phyloP scores from a whole-genome alignment of 768 basidiomycete species.

The Gloeopeniophorella convolvens region DNA sequence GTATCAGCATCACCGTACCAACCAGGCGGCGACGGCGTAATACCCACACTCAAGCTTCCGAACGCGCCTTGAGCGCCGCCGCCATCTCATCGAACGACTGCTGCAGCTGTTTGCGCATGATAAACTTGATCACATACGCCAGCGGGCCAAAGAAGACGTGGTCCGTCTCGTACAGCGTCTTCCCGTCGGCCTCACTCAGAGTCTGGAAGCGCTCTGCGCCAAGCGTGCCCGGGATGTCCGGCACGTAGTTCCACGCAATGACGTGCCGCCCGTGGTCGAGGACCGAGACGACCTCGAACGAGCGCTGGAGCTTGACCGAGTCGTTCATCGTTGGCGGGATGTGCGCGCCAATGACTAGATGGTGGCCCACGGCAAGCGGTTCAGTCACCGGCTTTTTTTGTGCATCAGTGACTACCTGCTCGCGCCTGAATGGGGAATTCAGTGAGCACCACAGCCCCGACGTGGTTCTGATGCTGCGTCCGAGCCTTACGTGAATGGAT shows the following conservation, averaged over 20 bases:
- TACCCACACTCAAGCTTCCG: too few relatives aligned
- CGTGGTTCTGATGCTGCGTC: not conserved
- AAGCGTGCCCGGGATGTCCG: conserved; percentile 43
- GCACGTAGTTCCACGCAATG: conserved; percentile 47
- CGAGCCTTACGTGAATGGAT: conserved; percentile 49
- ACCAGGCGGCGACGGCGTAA: too few relatives aligned
- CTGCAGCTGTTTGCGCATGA: conserved; percentile 37
- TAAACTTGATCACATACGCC: conserved; percentile 46
- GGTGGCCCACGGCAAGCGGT: conserved; percentile 45
- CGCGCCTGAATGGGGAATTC: conserved; percentile 34
- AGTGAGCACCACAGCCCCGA: not conserved
- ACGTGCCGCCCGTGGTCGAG: conserved; percentile 50
- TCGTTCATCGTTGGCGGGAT: conserved; percentile 54
- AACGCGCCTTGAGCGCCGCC: conserved; percentile 49
- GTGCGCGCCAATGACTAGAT: conserved; percentile 47
- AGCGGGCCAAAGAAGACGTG: conserved; percentile 53
- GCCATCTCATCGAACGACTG: conserved; percentile 48
- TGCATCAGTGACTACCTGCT: conserved; percentile 40
- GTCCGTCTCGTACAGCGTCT: conserved; percentile 58
- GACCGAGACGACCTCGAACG: conserved; percentile 40
- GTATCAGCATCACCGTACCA: too few relatives aligned
- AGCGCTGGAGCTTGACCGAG: conserved; percentile 33
- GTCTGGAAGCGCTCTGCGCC: conserved; percentile 57
- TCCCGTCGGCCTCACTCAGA: conserved; percentile 40
- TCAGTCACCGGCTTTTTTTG: conserved; percentile 36